These are phyloP conservation scores for Mycena albidolilacea DNA, from an alignment of 768 basidiomycete species.

Conservation along the genomic window DNA sequence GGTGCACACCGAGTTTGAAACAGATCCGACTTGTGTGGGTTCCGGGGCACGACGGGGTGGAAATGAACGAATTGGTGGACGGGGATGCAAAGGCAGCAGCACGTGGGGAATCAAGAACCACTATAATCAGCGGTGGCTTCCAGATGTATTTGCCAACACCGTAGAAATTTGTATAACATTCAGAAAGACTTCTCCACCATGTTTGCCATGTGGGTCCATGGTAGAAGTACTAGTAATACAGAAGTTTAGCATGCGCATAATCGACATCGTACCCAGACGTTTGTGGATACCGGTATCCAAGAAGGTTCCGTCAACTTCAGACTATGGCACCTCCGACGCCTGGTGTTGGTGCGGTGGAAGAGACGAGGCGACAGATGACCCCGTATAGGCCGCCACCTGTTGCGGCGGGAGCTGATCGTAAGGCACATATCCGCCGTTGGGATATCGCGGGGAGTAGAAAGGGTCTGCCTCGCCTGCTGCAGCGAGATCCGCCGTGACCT, in stretches of 20 bases:
- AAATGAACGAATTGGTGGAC: constrained; percentile 33
- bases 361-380: constrained; percentile 27
- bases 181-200: neutral
- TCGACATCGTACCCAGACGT: neutral
- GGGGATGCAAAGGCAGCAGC: constrained; percentile 30
- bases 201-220: neutral
- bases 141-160: neutral
- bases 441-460: constrained; percentile 31
- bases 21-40: constrained; percentile 26
- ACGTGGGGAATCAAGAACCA: neutral
- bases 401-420: constrained; percentile 32
- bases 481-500: constrained; percentile 5
- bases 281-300: neutral
- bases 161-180: neutral
- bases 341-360: neutral
- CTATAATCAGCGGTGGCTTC: neutral
- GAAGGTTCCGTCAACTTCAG: neutral
- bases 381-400: constrained; percentile 27
- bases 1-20: neutral
- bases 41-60: constrained; percentile 21
- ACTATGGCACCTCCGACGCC: neutral
- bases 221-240: neutral
- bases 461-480: neutral
- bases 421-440: constrained; percentile 39
- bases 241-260: neutral